These are phyloP conservation scores for Themeda triandra DNA, from an alignment of 176 grass and related monocot species.

Conservation along the genomic window DNA sequence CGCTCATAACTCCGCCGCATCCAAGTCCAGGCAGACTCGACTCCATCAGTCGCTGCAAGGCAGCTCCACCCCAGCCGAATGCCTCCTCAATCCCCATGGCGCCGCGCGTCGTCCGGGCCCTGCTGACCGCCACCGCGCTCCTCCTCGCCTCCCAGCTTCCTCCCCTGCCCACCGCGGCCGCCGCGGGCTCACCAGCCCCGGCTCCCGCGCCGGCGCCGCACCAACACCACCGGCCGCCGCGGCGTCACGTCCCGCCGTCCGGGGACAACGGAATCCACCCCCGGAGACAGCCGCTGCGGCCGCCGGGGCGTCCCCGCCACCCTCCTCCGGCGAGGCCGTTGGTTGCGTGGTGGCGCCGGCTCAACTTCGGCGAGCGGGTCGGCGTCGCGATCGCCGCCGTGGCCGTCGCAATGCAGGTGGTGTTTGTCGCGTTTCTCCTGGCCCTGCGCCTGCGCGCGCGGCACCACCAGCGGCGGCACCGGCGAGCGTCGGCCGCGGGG, in stretches of 20 bases:
- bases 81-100: conserved; percentile 11
- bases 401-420: conserved; percentile 33
- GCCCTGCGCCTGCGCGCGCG: conserved; percentile 17
- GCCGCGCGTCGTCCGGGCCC: background rate
- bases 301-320: background rate
- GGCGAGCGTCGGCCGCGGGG: background rate
- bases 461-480: background rate
- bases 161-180: background rate
- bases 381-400: conserved; percentile 39
- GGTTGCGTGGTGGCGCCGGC: background rate
- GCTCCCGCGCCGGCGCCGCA: background rate
- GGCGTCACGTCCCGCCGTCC: background rate
- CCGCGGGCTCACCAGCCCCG: background rate
- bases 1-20: background rate
- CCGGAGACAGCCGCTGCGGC: background rate
- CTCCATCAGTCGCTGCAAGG: background rate
- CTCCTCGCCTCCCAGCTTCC: background rate
- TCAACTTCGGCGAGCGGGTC: conserved; percentile 45
- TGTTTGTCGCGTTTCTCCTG: conserved; percentile 25
- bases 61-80: background rate
- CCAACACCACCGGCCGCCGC: background rate
- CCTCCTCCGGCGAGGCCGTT: too few species aligned
- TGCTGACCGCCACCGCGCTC: background rate
- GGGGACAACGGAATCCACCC: too few species aligned
- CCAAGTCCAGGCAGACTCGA: background rate